A percentile compares a stretch with the other conserved stretches of the same genome.
These are phyloP conservation scores for Plasmodium yoelii DNA, from an alignment of 169 alveolate species.

Conservation along the genomic window DNA sequence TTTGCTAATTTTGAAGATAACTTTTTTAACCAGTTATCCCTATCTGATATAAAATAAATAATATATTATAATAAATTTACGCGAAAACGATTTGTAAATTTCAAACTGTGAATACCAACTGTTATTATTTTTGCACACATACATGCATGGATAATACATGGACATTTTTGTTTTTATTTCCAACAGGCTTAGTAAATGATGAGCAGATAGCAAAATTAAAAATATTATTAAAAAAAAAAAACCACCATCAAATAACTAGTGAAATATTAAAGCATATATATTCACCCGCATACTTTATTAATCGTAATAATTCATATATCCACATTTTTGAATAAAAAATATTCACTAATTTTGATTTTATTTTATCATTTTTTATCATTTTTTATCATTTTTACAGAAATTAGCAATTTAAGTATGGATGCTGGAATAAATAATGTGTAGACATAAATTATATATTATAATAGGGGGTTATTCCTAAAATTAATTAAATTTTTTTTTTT, in stretches of 20 bases:
- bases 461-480: too few relatives aligned
- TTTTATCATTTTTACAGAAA: too few relatives aligned
- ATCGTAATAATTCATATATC: constrained; percentile 2
- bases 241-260: constrained; percentile 30
- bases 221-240: constrained; percentile 22
- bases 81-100: background rate
- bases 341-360: too few relatives aligned
- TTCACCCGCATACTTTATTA: constrained; percentile 25
- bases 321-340: background rate
- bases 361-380: too few relatives aligned
- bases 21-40: constrained; percentile 73
- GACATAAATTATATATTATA: too few relatives aligned
- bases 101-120: too few relatives aligned
- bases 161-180: constrained; percentile 3
- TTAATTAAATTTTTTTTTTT: too few relatives aligned
- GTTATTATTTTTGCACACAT: background rate
- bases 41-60: constrained; percentile 60
- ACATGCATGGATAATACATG: background rate
- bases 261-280: constrained; percentile 52
- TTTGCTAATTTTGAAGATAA: constrained; percentile 57
- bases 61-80: background rate
- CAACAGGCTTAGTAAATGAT: constrained; percentile 29
- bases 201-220: constrained; percentile 16
- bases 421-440: too few relatives aligned
- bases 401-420: too few relatives aligned